Evolutionary conservation across 1,139 yeast species (phyloP), one percentile per base, ranked within the genome.

Genomic region (Suhomyces choctaworum): DNA sequence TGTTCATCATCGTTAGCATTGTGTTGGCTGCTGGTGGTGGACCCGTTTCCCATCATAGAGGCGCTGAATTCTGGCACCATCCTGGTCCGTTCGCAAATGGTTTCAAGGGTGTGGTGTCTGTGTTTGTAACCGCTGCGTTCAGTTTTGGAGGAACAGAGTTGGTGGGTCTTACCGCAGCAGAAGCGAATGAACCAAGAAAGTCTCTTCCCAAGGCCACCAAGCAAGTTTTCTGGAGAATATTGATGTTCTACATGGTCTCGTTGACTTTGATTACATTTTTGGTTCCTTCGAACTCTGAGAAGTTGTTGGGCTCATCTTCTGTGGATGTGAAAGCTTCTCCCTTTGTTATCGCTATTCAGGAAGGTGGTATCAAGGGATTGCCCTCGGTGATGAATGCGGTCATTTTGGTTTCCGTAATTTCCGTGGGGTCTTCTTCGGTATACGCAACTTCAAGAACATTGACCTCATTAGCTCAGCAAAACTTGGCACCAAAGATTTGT

Each of bases 301-400:
- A 59, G 38, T 63, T 69, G 44, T 48, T 57, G 34, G 67, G 65
- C 22, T 50, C 59, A 12, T 53, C 62, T n/a, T 56, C 66, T 25
- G 66, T 58, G 15, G 76, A 70, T 46, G 72, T 52, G 25, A 74
- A 74, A 8, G 77, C 82, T 12, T 73, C 78, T 2, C 78, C 78
- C 5, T 64, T 73, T 34, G 78, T 73, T 29, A 64, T 73, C 47
- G 92, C 92, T 21, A 73, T 83, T 42, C 64, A 63, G 31, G 61
- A 69, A 44, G 82, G 80, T 30, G 78, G 82, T 31, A 71, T 81
- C 46, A 57, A 57, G 35, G 86, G 78, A 24, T 62, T 84, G 22
- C 85, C 90, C 14, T 77, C 82, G 29, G 77, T 84, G 36, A 76
- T 84, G 70, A 84, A 84, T 51, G 86, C 76, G 3, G 88, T 84